A percentile compares a stretch with the other conserved stretches of the same genome.
These are phyloP conservation scores for Leishmania gerbilli DNA, from an alignment of 208 protist genomes.

Conservation along the genomic window DNA sequence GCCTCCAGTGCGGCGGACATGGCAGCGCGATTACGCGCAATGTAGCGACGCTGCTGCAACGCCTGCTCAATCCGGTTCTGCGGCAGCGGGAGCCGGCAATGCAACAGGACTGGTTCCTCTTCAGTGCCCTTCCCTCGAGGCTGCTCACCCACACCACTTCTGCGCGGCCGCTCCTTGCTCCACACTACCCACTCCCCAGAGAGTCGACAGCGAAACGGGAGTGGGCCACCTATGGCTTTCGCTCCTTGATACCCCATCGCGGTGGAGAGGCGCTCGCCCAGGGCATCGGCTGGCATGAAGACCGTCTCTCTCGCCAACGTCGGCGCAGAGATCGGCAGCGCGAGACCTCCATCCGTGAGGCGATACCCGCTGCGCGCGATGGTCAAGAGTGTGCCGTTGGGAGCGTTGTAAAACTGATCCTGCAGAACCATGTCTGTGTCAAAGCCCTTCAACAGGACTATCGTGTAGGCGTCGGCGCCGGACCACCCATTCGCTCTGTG, in stretches of 20 bases:
- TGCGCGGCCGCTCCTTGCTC: conserved; percentile 32
- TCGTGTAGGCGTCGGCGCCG: conserved; percentile 39
- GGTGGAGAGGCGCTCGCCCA: conserved; percentile 14
- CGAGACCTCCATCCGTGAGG: conserved; percentile 14
- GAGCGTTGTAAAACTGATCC: conserved; percentile 56
- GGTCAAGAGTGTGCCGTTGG: conserved; percentile 27
- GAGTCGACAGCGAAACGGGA: conserved; percentile 45
- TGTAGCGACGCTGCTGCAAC: conserved; percentile 36
- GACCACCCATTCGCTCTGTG: conserved; percentile 30
- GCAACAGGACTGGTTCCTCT: conserved; percentile 42
- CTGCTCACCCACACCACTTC: neutral
- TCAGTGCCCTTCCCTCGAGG: neutral
- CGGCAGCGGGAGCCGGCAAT: conserved; percentile 81
- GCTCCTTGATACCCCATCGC: conserved; percentile 3
- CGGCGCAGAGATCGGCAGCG: neutral
- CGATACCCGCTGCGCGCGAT: conserved; percentile 32
- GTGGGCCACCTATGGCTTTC: conserved; percentile 4
- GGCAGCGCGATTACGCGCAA: conserved; percentile 18
- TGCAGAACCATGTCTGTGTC: conserved; percentile 35
- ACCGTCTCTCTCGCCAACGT: neutral
- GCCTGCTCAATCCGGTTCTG: conserved; percentile 27
- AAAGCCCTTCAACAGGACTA: conserved; percentile 42
- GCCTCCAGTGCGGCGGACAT: conserved; percentile 39
- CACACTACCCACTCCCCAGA: conserved; percentile 83
- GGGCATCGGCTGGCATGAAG: conserved; percentile 5